Conservation (phyloP, 805 yeast species). For the Candida khao-thaluensis region DNA sequence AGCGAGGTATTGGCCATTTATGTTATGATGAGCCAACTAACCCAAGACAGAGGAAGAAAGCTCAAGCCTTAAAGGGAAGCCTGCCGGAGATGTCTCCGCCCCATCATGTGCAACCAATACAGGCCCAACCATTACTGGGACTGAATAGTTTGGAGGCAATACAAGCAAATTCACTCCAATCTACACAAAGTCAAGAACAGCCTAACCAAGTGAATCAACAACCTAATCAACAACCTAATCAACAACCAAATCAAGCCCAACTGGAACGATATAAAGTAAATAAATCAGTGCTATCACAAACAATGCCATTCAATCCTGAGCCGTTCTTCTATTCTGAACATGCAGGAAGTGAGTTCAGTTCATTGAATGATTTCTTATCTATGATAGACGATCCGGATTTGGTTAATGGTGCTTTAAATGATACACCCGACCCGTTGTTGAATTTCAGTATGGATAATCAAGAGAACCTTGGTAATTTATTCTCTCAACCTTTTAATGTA, state of each 20-base stretch:
- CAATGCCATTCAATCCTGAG: conserved; percentile 52
- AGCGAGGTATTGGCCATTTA: conserved; percentile 82
- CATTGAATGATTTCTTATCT: conserved; percentile 82
- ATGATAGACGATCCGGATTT: conserved; percentile 86
- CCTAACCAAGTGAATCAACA: conserved; percentile 1
- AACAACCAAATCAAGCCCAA: conserved; percentile 1
- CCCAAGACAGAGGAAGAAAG: conserved; percentile 40
- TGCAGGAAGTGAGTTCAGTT: conserved; percentile 89
- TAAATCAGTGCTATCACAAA: conserved; percentile 37
- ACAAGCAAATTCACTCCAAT: neutral
- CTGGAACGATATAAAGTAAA: conserved; percentile 12
- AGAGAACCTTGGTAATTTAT: conserved; percentile 20
- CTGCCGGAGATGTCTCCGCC: conserved; percentile 8
- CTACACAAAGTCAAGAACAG: too few species aligned
- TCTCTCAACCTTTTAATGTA: conserved; percentile 23
- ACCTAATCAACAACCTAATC: neutral
- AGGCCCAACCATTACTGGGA: conserved; percentile 7
- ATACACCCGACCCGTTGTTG: conserved; percentile 22
- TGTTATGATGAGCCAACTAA: conserved; percentile 72
- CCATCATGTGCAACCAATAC: conserved; percentile 2
- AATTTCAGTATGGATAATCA: conserved; percentile 20
- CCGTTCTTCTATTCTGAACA: conserved; percentile 88
- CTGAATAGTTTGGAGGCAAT: conserved; percentile 1
- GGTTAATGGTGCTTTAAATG: conserved; percentile 45
- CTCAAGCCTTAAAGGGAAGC: conserved; percentile 21